Evolutionary conservation across 192 early-diverging fungal genomes (phyloP).

Genomic region (Coemansia sp.): DNA sequence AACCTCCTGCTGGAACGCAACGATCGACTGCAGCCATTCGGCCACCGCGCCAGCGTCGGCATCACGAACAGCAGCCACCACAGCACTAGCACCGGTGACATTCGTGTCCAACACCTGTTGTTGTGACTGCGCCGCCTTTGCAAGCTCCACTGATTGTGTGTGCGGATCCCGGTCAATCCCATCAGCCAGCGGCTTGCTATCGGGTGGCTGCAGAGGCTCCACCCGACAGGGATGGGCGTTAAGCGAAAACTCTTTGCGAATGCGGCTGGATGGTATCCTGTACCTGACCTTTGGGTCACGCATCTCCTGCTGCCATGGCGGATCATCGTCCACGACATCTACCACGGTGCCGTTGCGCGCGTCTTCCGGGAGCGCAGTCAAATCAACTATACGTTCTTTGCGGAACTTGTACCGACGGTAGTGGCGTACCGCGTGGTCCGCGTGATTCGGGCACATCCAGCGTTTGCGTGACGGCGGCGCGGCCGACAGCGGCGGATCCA

Average conservation of each 20-base stretch:
- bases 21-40: slow-evolving; percentile 46
- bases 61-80: too few species aligned
- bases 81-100: too few species aligned
- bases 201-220: neutral
- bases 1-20: slow-evolving; percentile 44
- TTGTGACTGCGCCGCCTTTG: neutral
- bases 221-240: slow-evolving; percentile 9
- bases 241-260: slow-evolving; percentile 27
- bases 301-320: slow-evolving; percentile 34
- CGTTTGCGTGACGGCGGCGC: slow-evolving; percentile 38
- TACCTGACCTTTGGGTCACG: slow-evolving; percentile 51
- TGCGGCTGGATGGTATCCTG: slow-evolving; percentile 30
- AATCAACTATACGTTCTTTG: slow-evolving; percentile 47
- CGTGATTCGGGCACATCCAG: slow-evolving; percentile 57
- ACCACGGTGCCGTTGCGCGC: slow-evolving; percentile 46
- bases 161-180: neutral
- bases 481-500: slow-evolving; percentile 48
- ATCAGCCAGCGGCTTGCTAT: neutral
- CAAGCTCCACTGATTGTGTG: neutral
- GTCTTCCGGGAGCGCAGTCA: slow-evolving; percentile 24
- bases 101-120: neutral
- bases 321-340: slow-evolving; percentile 50
- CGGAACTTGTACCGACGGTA: slow-evolving; percentile 47
- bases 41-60: slow-evolving; percentile 10
- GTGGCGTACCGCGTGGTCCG: slow-evolving; percentile 43